Evolutionary conservation across 345 rosid species (phyloP), one percentile per base, ranked within the genome.

Genomic region (Gossypium raimondii): DNA sequence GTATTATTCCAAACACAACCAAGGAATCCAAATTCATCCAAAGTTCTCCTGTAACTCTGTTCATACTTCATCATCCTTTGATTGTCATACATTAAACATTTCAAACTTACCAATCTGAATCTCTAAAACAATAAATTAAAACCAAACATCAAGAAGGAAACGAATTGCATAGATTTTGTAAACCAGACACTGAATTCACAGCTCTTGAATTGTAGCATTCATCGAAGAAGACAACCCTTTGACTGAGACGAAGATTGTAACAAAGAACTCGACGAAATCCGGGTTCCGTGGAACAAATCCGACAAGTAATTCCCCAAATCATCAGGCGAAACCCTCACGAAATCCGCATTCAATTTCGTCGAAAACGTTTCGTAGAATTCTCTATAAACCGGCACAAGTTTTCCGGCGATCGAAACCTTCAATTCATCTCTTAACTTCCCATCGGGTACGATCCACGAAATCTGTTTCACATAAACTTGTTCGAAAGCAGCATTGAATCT

Each of bases 401-500:
- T 90, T 67, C 76, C 80, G 25, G 87, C 90, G 38, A 90, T 77
- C 3, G 98, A 95, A 2, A 79, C 64, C 81, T 88, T 93, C 24
- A 93, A 27, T 53, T 87, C 88, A 48, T 95, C 94, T 67, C 94
- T 79, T 25, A 93, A 56, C 63, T 81, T 84, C 47, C 84, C 27
- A 75, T 95, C 91, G 14, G 87, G 84, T 48, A 90, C 86, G 13
- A 87, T 73, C 90, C 88, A 82, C 3, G 87, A 80, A 9, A 78
- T 72, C 81, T 93, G 99, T 72, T 82, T 91, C 81, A 50, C 80
- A 52, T 90, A 89, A 47, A 92, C 87, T 67, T 91, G 92, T 71
- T 91, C 96, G 60, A 95, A 95, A 9, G 93, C 90, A 1, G 78
- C 60, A 68, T 86, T 88, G 69, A 95, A 95, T 66, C 83, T 83